Evolutionary conservation across 805 yeast species (phyloP).

Genomic region (Starmera quercuum): DNA sequence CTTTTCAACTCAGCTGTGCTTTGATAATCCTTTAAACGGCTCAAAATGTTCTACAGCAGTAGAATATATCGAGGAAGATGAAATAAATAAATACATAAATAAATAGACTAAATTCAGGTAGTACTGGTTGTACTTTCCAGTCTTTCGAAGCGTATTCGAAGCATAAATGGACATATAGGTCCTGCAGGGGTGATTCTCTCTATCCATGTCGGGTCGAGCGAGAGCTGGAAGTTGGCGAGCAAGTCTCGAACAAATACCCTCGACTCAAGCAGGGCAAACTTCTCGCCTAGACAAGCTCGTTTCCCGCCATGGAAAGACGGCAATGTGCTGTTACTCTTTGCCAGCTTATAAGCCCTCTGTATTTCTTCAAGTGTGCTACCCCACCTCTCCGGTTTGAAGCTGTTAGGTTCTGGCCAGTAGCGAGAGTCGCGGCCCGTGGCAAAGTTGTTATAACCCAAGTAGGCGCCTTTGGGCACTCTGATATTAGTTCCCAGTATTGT

Average conservation of each 20-base stretch:
- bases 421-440: slow-evolving; percentile 38
- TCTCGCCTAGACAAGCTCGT: slow-evolving; percentile 55
- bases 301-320: slow-evolving; percentile 54
- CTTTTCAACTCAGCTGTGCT: too few relatives aligned
- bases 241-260: slow-evolving; percentile 31
- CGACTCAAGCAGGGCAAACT: slow-evolving; percentile 41
- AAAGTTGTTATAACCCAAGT: slow-evolving; percentile 49
- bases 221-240: slow-evolving; percentile 27
- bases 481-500: slow-evolving; percentile 34
- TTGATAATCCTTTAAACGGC: too few relatives aligned
- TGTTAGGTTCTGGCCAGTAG: slow-evolving; percentile 41
- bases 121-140: too few relatives aligned
- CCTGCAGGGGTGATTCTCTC: slow-evolving; percentile 51
- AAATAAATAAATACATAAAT: too few relatives aligned
- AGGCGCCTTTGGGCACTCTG: slow-evolving; percentile 39
- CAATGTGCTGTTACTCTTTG: slow-evolving; percentile 37
- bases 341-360: slow-evolving; percentile 28
- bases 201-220: slow-evolving; percentile 35
- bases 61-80: too few relatives aligned
- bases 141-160: slow-evolving; percentile 23
- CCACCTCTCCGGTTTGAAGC: slow-evolving; percentile 45
- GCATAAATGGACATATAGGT: slow-evolving; percentile 41
- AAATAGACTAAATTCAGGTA: too few relatives aligned
- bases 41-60: too few relatives aligned
- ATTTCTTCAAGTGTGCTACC: slow-evolving; percentile 33